Base-by-base conservation (phyloP, 73 alveolate genomes). In the Uronychia setigera region DNA sequence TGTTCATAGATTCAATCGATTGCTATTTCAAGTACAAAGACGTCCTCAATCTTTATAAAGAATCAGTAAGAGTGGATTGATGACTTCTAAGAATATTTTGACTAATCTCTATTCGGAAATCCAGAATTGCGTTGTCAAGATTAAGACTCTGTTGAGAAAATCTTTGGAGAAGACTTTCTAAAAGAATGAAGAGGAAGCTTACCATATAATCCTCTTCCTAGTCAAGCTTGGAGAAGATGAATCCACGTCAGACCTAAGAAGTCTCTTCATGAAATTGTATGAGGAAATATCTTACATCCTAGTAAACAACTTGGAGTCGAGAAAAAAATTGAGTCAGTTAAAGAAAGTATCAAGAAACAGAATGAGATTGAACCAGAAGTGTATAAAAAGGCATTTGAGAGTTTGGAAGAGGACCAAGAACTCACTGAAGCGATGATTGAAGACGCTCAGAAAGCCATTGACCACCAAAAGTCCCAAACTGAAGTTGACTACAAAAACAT, bases 151-250 rank as follows among this genome's bases (percentile, higher is more conserved):
- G 33, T 81, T 90, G 26, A 1, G 90, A 32, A 85, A 80, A 74
- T 75, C 87, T 31, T 33, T 90, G 30, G 95, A 84, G 59, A 26
- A 57, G 78, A 34, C 58, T 29, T 32, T 60, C 31, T 59, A 90
- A 26, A 74, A 59, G 67, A 60, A 35, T 59, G 87, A 89, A 59
- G 78, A 85, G 28, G 86, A 84, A 57, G 35, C 88, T 27, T 78
- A 58, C 32, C 26, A 59, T 27, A 90, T 90, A 19, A 81, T 84
- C 1, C 35, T 59, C 28, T 80, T 82, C 67, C 80, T 90, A 28
- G 78, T 85, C 85, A 58, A 90, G 35, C 78, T 90, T 34, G 95
- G 92, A 28, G 95, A 85, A 33, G 95, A 90, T 31, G 77, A 85
- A 32, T 35, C 67, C 67, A 46, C 67, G n/a, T 46, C 85, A 27